Evolutionary conservation across 1,139 yeast species (phyloP), one percentile per base, ranked within the genome.

Genomic region (Kodamaea arcana): DNA sequence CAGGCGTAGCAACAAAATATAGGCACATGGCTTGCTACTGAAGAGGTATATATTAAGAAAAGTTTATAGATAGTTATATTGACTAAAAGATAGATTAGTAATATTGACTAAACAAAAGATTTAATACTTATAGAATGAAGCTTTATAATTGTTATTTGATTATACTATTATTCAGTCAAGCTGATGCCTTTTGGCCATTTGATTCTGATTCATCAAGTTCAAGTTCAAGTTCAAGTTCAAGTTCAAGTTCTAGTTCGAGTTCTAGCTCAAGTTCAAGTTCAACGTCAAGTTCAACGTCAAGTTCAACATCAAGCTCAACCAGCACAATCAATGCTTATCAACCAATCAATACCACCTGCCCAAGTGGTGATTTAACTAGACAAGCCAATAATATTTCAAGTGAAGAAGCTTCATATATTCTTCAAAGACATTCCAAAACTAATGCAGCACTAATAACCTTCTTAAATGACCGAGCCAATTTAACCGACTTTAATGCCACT

Each of bases 401-500:
- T 2, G 26, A 39, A 8, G 74, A 68, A 41, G 32, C 38, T n/a
- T 50, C 50, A 1, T 68, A 65, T 37, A 42, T 68, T 4, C 17
- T 32, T 9, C 32, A 45, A 2, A 45, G 73, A 34, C 58, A 56
- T n/a, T 57, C 39, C 4, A 44, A 46, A 15, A 64, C 72, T 13
- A 65, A 65, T 41, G 34, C 50, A 5, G 54, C 61, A 27, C 46
- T 68, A 42, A 51, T 57, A 3, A 45, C 50, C 11, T 68, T 65
- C 41, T 51, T 68, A 27, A 41, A 46, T 12, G 46, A 57, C 8
- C 52, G 46, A 18, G 68, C 72, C 16, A 53, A 64, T 29, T 49
- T 68, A 17, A 33, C 57, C 3, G 58, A 60, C 36, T 65, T 68
- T 33, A 58, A 67, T 37, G 63, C 67, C 3, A 45, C 50, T 15